Evolutionary conservation across 1,284 basidiomycete species (phyloP).

Genomic region (Malassezia yamatoensis): DNA sequence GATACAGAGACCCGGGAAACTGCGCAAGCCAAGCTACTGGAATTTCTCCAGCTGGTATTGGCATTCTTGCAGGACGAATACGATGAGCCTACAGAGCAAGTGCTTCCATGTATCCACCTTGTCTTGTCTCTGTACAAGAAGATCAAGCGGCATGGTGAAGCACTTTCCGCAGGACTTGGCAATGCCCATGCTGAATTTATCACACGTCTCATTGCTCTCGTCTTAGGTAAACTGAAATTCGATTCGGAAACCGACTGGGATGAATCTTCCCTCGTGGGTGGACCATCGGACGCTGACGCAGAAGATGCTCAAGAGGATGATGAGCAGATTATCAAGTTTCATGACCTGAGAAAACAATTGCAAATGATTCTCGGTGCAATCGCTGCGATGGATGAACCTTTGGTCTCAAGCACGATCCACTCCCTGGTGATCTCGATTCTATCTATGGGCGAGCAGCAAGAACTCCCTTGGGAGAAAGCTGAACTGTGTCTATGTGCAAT

Average conservation of each 20-base stretch:
- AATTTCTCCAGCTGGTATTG: constrained; percentile 70
- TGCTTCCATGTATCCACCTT: constrained; percentile 32
- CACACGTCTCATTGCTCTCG: constrained; percentile 64
- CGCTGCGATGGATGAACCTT: constrained; percentile 66
- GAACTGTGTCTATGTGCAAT: constrained; percentile 85
- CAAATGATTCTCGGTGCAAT: constrained; percentile 72
- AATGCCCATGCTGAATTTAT: constrained; percentile 56
- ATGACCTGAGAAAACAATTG: constrained; percentile 74
- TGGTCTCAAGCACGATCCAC: constrained; percentile 64
- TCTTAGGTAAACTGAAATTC: constrained; percentile 63
- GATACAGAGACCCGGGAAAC: constrained; percentile 60
- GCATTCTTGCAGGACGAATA: constrained; percentile 80
- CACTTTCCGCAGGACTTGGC: constrained; percentile 16
- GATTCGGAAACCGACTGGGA: constrained; percentile 72
- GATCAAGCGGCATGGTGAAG: constrained; percentile 24
- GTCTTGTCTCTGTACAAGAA: constrained; percentile 42
- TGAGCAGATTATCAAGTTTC: constrained; percentile 75
- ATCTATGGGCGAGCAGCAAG: constrained; percentile 56
- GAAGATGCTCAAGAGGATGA: constrained; percentile 58
- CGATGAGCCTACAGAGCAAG: constrained; percentile 40
- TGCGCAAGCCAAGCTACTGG: constrained; percentile 60
- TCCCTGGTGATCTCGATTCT: constrained; percentile 65
- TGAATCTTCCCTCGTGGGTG: constrained; percentile 32
- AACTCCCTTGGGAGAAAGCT: constrained; percentile 79
- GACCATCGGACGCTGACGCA: constrained; percentile 65